Conservation (phyloP, 306 rosid species). For the Cyamopsis tetragonoloba region DNA sequence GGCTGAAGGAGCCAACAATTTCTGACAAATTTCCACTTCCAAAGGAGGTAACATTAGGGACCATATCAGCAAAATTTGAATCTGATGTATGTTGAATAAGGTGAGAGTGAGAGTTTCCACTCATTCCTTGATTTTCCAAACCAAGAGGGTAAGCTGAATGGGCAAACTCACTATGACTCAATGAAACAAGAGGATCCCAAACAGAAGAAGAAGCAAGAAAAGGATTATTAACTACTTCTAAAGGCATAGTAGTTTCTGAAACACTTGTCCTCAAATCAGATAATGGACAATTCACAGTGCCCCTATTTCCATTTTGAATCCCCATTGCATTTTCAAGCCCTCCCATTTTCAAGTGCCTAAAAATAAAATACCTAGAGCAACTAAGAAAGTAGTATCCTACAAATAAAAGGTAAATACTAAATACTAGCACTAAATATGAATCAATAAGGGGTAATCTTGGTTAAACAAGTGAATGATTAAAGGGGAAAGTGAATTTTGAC, state of each 20-base stretch:
- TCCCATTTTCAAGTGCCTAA: slow-evolving; percentile 57
- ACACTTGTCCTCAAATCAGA: slow-evolving; percentile 50
- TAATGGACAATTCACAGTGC: slow-evolving; percentile 40
- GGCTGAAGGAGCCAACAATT: slow-evolving; percentile 56
- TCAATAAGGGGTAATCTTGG: slow-evolving; percentile 20
- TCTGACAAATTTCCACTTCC: slow-evolving; percentile 66
- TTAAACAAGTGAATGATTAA: slow-evolving; percentile 29
- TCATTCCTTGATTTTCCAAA: slow-evolving; percentile 54
- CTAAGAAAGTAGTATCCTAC: slow-evolving; percentile 10
- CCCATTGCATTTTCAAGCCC: slow-evolving; percentile 55
- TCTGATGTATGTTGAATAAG: slow-evolving; percentile 56
- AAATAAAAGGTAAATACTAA: too few relatives aligned
- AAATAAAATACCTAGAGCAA: slow-evolving; percentile 14
- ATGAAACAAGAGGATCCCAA: slow-evolving; percentile 73
- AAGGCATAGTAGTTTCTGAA: slow-evolving; percentile 46
- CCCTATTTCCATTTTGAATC: slow-evolving; percentile 42
- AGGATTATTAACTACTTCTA: slow-evolving; percentile 42
- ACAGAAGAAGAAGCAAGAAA: slow-evolving; percentile 63
- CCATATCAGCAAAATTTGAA: slow-evolving; percentile 44
- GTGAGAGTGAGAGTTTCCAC: slow-evolving; percentile 49
- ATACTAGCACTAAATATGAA: not conserved
- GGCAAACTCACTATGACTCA: slow-evolving; percentile 47
- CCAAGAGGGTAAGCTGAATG: slow-evolving; percentile 44
- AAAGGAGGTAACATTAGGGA: slow-evolving; percentile 48
- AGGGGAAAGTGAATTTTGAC: slow-evolving; percentile 62